A percentile compares a stretch with the other conserved stretches of the same genome.
These are phyloP conservation scores for Vigna nakashimae DNA, from an alignment of 306 rosid genomes.

Conservation along the genomic window DNA sequence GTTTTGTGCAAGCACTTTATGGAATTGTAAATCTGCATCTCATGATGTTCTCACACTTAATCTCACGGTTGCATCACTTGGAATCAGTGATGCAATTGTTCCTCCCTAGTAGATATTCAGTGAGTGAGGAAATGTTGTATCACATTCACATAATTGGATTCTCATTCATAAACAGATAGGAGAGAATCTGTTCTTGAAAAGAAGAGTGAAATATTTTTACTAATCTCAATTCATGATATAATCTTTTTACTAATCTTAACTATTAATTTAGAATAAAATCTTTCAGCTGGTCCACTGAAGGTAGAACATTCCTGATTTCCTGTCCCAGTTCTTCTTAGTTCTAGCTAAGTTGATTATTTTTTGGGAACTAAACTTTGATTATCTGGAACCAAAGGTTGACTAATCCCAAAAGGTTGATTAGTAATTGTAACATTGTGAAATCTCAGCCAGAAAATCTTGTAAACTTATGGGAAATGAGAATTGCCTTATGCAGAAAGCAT, in stretches of 20 bases:
- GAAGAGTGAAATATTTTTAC: conserved; percentile 13
- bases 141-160: conserved; percentile 10
- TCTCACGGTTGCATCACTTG: conserved; percentile 39
- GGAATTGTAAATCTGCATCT: conserved; percentile 41
- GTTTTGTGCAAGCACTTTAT: conserved; percentile 19
- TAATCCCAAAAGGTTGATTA: neutral
- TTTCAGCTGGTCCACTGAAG: neutral
- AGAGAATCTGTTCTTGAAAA: conserved; percentile 39
- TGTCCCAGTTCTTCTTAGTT: neutral
- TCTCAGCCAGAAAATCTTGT: neutral
- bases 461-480: neutral
- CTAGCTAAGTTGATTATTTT: neutral
- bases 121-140: conserved; percentile 31
- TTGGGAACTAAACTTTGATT: neutral
- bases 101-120: neutral
- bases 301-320: conserved; percentile 9
- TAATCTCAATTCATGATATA: conserved; percentile 23
- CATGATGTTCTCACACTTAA: conserved; percentile 13
- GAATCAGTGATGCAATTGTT: conserved; percentile 40
- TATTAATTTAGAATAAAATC: neutral
- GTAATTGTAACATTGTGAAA: neutral
- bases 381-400: neutral
- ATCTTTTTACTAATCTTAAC: conserved; percentile 19
- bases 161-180: conserved; percentile 29
- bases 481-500: no score